Base-by-base conservation (phyloP, 192 early-diverging fungal genomes). In the Mortierella antarctica region DNA sequence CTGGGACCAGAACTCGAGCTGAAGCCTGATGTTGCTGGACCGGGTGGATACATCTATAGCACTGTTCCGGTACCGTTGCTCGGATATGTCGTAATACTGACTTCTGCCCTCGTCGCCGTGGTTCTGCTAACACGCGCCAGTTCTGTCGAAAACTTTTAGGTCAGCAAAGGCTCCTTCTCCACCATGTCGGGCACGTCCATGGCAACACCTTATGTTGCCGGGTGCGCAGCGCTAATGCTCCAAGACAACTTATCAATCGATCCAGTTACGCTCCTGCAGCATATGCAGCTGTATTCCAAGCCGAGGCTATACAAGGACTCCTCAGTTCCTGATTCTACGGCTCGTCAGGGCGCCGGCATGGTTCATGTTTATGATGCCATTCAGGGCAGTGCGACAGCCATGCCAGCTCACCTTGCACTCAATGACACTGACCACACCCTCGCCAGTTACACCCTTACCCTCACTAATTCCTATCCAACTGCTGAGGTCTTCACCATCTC, bases 281-380 rank as follows among this genome's bases (percentile, higher is more conserved):
- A 60, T 7, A 14, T 76, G 14, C 74, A 76, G 41, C 49, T 57
- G 54, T 69, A 76, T 47, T 40, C 74, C 6, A 76, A 69, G 41
- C 66, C 74, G 2, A 60, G 66, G 11, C 13, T 69, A 1, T 76
- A 64, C 61, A 61, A 41, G 18, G 21, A 68, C 4, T 57, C 66
- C 11, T 4, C 8, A 5, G 31, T 76, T 0, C 53, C 41, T 0
- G 61, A 76, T 17, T 31, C 91, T 7, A 87, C 92, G 7, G 79
- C 87, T 54, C 70, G 79, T 42, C 91, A 92, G 72, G 94, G 94
- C 5, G 84, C 85, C 45, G 96, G 96, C 10, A 84, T 96, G 44
- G 83, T 96, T 20, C 87, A 95, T 79, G 63, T 93, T 44, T 88
- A 82, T 50, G 66, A 87, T 39, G 88, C 95, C 0, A 60, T 95